Evolutionary conservation across 495 filamentous ascomycete genomes (phyloP), one percentile per base, ranked within the genome.

Genomic region (Aspergillus nidulans): DNA sequence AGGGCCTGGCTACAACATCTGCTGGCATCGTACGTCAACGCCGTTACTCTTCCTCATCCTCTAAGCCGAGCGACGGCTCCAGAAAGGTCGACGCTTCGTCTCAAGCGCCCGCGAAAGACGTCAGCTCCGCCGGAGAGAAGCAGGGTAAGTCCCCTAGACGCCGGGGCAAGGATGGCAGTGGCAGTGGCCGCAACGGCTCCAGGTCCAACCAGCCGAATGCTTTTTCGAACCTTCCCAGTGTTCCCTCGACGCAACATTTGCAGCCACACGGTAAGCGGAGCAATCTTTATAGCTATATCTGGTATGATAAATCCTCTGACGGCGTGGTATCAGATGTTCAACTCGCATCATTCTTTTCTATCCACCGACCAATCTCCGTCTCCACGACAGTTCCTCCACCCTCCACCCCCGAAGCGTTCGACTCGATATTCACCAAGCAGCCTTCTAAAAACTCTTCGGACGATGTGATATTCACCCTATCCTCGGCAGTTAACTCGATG

Each of bases 271-370:
- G 89, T 92, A 66, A 56, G 79, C 72, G 20, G 15, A 36, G 20
- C 7, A 18, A 4, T 15, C 6, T 2, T 6, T 46, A 26, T 28
- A 7, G 4, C 8, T 23, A 10, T 15, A 7, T 21, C 38, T 3
- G 8, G 1, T 24, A 25, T 13, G 6, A 25, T 23, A n/a, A n/a
- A 15, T 10, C 19, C 34, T 16, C 21, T 39, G 6, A 16, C 13
- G 7, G 13, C n/a, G 23, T 49, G 12, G 28, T 1, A 18, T 21
- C 30, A 98, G 94, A 95, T 65, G 77, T 97, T 41, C 85, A 85
- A 57, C 76, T 96, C 26, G 91, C 92, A 6, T 87, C 86, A 46
- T 97, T 98, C 78, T 98, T 97, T 74, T 94, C 94, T 53, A 87
- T 92, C 57, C 91, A 98, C 76, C 84, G 94, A 49, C 94, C 94